Base-by-base conservation (phyloP, 2,329 filamentous ascomycete species). In the Pseudophaeomoniella oleicola region DNA sequence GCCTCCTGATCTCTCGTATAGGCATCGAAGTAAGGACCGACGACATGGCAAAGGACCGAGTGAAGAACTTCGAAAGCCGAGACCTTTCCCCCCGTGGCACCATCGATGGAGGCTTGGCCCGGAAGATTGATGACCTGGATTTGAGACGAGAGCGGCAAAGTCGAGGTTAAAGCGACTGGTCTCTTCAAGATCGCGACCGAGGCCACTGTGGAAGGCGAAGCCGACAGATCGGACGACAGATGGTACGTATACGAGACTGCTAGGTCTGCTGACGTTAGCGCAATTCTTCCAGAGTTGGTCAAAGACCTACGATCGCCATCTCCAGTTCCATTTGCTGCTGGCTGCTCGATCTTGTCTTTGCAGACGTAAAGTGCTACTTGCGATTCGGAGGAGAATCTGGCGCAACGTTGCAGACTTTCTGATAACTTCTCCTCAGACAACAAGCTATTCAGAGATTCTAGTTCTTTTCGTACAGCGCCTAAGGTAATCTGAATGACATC, bases 1-100 rank as follows among this genome's bases (percentile, higher is more conserved):
- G 72, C 62, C 53, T 85, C 81, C 50, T 85, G 79, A 44, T 71
- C 81, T 62, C 86, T 88, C 40, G 87, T 92, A 57, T 86, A 92
- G 49, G 87, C 88, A 66, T 99, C 88, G 55, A 98, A 98, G 60
- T 94, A 96, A 29, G 92, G 90, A 50, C 84, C 85, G 53, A 98
- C 67, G 46, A 83, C 86, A 56, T 86, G 80, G 59, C 94, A 87
- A 46, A 99, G 75, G 50, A 94, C 73, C 40, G 88, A 85, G 62
- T 94, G 86, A 43, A 98, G 68, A 49, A 88, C 80, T 60, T 96
- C 88, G 61, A 86, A 94, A 3, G 88, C 86, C 32, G 87, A 92
- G 16, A 78, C 36, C 34, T 42, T 32, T 16, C 42, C 34, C 4
- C 29, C 34, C 42, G 74, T 68, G 36, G 72, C 64, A 46, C 72